These are phyloP conservation scores for Cryptococcus depauperatus DNA, from an alignment of 1,284 basidiomycete species.

Conservation along the genomic window DNA sequence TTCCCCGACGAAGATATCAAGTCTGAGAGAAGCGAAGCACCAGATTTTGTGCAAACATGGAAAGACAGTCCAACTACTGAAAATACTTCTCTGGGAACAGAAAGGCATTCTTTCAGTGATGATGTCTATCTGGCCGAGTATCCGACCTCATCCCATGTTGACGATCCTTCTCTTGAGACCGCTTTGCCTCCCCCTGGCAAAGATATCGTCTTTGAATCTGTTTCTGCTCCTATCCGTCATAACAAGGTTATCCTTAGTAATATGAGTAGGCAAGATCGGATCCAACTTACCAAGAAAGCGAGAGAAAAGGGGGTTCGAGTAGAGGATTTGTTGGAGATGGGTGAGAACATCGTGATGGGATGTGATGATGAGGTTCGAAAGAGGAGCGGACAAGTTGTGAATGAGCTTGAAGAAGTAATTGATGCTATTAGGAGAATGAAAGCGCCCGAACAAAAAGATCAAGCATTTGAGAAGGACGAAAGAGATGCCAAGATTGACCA, in stretches of 20 bases:
- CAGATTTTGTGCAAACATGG: slow-evolving; percentile 26
- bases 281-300: slow-evolving; percentile 25
- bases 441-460: slow-evolving; percentile 10
- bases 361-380: slow-evolving; percentile 7
- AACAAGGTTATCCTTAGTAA: slow-evolving; percentile 6
- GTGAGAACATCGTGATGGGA: background rate
- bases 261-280: slow-evolving; percentile 31
- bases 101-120: background rate
- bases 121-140: slow-evolving; percentile 1
- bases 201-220: slow-evolving; percentile 31
- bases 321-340: slow-evolving; percentile 3
- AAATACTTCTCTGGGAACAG: slow-evolving; percentile 8
- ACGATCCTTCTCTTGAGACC: slow-evolving; percentile 2
- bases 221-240: background rate
- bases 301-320: slow-evolving; percentile 25
- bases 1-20: background rate
- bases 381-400: slow-evolving; percentile 26
- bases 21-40: slow-evolving; percentile 6
- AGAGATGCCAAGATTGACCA: background rate
- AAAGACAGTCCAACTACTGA: slow-evolving; percentile 5
- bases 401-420: slow-evolving; percentile 37
- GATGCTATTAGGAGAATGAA: slow-evolving; percentile 32
- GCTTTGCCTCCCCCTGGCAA: slow-evolving; percentile 28
- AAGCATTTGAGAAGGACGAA: background rate
- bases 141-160: background rate